phyloP scores from a whole-genome alignment of 2,329 filamentous ascomycete genomes.

The Colletotrichum sp. region DNA sequence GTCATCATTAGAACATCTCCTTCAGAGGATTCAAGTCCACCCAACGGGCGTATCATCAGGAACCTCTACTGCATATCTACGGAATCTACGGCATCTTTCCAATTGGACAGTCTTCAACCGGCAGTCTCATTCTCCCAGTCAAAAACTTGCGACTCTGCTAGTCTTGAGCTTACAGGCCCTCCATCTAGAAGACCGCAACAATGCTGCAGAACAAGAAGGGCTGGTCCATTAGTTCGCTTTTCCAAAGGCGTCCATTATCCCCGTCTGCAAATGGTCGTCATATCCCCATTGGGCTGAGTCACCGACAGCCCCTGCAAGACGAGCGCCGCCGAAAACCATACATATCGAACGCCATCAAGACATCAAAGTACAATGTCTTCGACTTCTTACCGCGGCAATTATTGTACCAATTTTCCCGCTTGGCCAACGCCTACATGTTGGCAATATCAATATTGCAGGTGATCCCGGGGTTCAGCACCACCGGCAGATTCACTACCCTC shows the following conservation, averaged over 20 bases:
- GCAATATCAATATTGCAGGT: conserved; percentile 84
- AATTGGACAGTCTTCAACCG: neutral
- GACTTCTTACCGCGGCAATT: conserved; percentile 89
- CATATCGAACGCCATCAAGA: conserved; percentile 72
- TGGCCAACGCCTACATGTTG: conserved; percentile 89
- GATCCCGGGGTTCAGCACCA: conserved; percentile 77
- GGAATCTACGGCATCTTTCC: neutral
- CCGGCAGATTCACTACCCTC: conserved; percentile 76
- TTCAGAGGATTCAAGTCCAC: neutral
- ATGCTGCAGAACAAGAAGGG: neutral
- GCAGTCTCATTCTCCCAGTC: neutral
- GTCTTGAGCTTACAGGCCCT: neutral
- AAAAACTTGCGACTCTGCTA: neutral
- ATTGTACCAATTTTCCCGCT: conserved; percentile 82
- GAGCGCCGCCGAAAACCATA: conserved; percentile 49
- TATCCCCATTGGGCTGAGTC: conserved; percentile 46
- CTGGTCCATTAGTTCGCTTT: neutral
- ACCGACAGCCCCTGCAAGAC: conserved; percentile 48
- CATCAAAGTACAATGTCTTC: conserved; percentile 81
- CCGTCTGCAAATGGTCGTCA: conserved; percentile 73
- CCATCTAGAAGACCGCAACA: neutral
- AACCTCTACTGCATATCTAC: neutral
- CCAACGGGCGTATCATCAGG: neutral
- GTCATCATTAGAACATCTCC: neutral
- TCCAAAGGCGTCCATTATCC: conserved; percentile 46